Percentiles rank a stretch among this genome's conserved stretches.
These are phyloP conservation scores for Trifolium pratense DNA, from an alignment of 306 rosid species.

Conservation along the genomic window DNA sequence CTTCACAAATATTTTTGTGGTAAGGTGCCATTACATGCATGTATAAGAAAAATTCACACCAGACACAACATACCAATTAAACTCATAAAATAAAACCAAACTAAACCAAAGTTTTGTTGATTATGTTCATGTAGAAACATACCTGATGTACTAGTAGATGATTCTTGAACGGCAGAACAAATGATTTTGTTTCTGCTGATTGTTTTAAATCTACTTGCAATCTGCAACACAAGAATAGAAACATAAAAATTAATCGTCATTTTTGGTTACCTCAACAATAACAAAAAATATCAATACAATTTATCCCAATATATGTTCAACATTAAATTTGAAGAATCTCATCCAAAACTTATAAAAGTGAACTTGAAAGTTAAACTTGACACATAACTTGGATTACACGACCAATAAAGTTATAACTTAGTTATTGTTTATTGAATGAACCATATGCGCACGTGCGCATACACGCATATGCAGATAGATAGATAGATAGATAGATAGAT, in stretches of 20 bases:
- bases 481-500: not conserved
- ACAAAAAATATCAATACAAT: not conserved
- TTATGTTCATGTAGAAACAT: conserved; percentile 39
- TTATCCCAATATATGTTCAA: conserved; percentile 1
- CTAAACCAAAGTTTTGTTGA: not conserved
- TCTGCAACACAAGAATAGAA: conserved; percentile 45
- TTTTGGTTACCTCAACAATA: not conserved
- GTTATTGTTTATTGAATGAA: not conserved
- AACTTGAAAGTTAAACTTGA: not conserved
- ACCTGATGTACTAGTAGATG: conserved; percentile 74
- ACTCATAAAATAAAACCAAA: not conserved
- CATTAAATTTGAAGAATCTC: not conserved
- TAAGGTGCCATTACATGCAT: not conserved
- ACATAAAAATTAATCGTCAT: conserved; percentile 19
- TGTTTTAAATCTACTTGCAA: conserved; percentile 48
- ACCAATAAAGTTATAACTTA: not conserved
- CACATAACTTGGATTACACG: too few species aligned
- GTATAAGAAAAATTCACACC: not conserved
- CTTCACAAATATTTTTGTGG: not conserved
- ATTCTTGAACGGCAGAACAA: conserved; percentile 88
- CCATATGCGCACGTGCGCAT: not conserved
- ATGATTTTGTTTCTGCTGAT: conserved; percentile 50
- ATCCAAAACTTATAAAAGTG: not conserved
- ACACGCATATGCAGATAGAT: not conserved
- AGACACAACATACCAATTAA: not conserved